A percentile compares a stretch with the other conserved stretches of the same genome.
Conservation (phyloP, 192 early-diverging fungal species). For the Dissophora ornata region DNA sequence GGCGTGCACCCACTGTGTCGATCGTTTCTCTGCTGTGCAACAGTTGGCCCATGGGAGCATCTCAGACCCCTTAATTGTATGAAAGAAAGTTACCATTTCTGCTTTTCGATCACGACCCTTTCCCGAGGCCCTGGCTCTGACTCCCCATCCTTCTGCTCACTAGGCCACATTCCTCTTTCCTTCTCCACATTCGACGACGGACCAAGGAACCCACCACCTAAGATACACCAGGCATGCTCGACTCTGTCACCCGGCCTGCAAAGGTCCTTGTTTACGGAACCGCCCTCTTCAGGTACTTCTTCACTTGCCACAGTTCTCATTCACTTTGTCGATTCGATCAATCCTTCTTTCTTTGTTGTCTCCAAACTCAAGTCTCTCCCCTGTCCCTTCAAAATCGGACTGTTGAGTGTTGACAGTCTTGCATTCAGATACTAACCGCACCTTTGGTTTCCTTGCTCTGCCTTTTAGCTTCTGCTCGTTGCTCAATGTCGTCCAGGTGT, state of each 20-base stretch:
- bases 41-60: too few species aligned
- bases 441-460: neutral
- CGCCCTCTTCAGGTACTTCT: constrained; percentile 56
- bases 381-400: too few species aligned
- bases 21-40: too few species aligned
- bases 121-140: too few species aligned
- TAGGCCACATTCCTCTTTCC: neutral
- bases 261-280: constrained; percentile 55
- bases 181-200: constrained; percentile 5
- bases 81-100: too few species aligned
- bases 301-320: too few species aligned
- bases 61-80: too few species aligned
- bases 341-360: neutral
- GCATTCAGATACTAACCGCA: too few species aligned
- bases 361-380: neutral
- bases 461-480: constrained; percentile 51
- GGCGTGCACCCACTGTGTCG: too few species aligned
- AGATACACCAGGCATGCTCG: constrained; percentile 30
- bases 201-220: neutral
- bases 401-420: neutral
- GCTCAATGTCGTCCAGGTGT: constrained; percentile 61
- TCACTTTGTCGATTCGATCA: too few species aligned
- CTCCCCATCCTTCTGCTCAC: neutral
- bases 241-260: constrained; percentile 37
- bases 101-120: too few species aligned